Percentiles rank a stretch among this genome's conserved stretches.
Conservation (phyloP, 441 rosid species). For the Flueggea neowawraea region DNA sequence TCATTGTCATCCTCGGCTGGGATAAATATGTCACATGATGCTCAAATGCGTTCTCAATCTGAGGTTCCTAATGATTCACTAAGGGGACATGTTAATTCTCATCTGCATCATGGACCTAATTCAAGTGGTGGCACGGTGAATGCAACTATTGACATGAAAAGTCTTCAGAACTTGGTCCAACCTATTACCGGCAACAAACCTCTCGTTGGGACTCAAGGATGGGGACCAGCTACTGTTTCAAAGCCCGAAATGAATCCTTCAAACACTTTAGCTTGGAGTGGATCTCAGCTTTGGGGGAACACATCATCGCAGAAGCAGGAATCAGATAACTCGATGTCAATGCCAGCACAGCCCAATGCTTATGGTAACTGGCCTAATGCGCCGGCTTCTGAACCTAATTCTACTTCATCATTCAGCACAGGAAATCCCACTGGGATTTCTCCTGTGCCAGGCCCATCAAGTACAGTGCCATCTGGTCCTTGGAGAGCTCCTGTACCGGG, state of each 20-base stretch:
- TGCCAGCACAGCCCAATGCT: conserved; percentile 34
- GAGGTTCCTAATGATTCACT: conserved; percentile 27
- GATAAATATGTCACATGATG: conserved; percentile 23
- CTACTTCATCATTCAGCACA: conserved; percentile 34
- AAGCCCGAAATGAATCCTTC: conserved; percentile 34
- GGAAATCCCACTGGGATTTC: conserved; percentile 34
- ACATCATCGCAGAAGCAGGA: conserved; percentile 38
- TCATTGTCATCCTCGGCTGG: conserved; percentile 23
- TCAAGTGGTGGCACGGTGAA: conserved; percentile 21
- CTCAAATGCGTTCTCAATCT: conserved; percentile 31
- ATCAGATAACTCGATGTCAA: conserved; percentile 21
- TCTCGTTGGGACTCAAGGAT: conserved; percentile 33
- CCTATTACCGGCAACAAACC: conserved; percentile 33
- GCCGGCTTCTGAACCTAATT: conserved; percentile 31
- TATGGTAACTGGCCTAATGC: conserved; percentile 52
- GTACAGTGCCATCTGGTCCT: conserved; percentile 44
- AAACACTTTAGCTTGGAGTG: conserved; percentile 21
- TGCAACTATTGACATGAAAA: conserved; percentile 30
- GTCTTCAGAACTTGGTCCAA: conserved; percentile 45
- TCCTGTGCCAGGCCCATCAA: conserved; percentile 34
- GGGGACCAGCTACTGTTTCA: conserved; percentile 35
- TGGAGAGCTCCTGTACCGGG: conserved; percentile 56
- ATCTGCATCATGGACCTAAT: conserved; percentile 25
- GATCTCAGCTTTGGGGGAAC: conserved; percentile 50
- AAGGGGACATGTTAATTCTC: conserved; percentile 31